These are phyloP conservation scores for Pseudozyma hubeiensis DNA, from an alignment of 1,284 basidiomycete genomes.

Conservation along the genomic window DNA sequence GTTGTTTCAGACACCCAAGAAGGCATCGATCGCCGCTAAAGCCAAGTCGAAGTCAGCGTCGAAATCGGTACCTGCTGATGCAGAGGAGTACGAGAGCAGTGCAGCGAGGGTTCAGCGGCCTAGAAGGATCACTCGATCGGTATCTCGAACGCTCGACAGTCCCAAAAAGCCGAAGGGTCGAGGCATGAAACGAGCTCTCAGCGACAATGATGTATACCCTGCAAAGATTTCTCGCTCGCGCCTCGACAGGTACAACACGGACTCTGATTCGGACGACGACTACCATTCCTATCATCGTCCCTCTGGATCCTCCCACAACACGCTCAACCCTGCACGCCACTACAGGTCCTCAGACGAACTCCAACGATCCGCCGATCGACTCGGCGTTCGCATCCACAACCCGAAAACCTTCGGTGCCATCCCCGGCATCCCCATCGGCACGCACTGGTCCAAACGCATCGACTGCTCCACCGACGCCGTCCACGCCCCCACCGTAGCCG, in stretches of 20 bases:
- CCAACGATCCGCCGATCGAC: slow-evolving; percentile 29
- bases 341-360: slow-evolving; percentile 1
- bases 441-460: slow-evolving; percentile 49
- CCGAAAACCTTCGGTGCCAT: slow-evolving; percentile 55
- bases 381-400: slow-evolving; percentile 38
- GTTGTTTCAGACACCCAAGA: slow-evolving; percentile 4
- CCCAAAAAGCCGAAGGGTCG: not conserved
- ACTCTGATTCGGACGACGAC: slow-evolving; percentile 7
- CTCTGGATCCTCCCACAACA: no score
- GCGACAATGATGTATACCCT: slow-evolving; percentile 1
- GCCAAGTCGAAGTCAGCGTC: not conserved
- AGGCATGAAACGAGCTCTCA: slow-evolving; percentile 18
- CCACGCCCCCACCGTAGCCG: slow-evolving; percentile 77
- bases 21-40: slow-evolving; percentile 1
- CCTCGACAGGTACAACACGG: no score
- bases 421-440: slow-evolving; percentile 69
- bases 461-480: slow-evolving; percentile 46
- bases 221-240: not conserved
- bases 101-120: not conserved
- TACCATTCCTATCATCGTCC: not conserved
- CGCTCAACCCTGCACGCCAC: slow-evolving; percentile 13
- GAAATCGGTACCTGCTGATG: not conserved
- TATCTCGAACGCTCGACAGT: slow-evolving; percentile 5
- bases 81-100: not conserved
- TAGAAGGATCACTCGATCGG: slow-evolving; percentile 19